These are phyloP conservation scores for Discostella stelligera DNA, from an alignment of 352 stramenopile genomes.

Conservation along the genomic window DNA sequence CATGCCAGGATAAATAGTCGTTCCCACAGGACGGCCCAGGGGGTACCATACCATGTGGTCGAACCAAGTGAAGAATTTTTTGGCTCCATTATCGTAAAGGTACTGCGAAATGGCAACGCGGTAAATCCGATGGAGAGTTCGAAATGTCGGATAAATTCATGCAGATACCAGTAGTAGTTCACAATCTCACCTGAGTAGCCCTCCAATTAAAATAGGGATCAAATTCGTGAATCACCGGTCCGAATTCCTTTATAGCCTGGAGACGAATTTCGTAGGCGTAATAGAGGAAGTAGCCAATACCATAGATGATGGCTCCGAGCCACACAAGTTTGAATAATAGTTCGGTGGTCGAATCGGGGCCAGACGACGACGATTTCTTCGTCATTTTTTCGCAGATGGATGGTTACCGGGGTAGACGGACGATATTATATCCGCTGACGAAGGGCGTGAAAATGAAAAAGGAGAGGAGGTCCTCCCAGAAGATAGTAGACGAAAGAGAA, in stretches of 20 bases:
- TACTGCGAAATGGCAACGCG: slow-evolving; percentile 34
- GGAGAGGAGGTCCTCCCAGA: too few relatives aligned
- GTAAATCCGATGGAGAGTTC: background rate
- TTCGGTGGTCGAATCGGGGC: background rate
- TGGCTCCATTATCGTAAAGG: slow-evolving; percentile 83
- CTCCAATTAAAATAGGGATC: slow-evolving; percentile 97
- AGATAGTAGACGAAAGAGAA: too few relatives aligned
- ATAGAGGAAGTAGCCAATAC: slow-evolving; percentile 22
- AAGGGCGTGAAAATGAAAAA: too few relatives aligned
- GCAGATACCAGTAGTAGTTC: background rate
- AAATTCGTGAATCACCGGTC: slow-evolving; percentile 82
- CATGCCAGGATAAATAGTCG: slow-evolving; percentile 86
- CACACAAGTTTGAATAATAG: slow-evolving; percentile 36
- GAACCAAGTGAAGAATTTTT: slow-evolving; percentile 98
- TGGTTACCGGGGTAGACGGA: too few relatives aligned
- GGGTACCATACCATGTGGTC: slow-evolving; percentile 89
- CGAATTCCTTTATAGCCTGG: slow-evolving; percentile 76
- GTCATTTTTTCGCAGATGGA: background rate
- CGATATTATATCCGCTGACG: too few relatives aligned
- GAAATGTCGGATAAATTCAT: background rate
- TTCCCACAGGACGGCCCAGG: slow-evolving; percentile 78
- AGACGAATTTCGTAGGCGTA: slow-evolving; percentile 75
- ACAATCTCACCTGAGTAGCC: slow-evolving; percentile 88
- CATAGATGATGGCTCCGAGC: slow-evolving; percentile 45
- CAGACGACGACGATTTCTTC: background rate